phyloP scores from a whole-genome alignment of 208 protist genomes.

The Trichomonas tenax region DNA sequence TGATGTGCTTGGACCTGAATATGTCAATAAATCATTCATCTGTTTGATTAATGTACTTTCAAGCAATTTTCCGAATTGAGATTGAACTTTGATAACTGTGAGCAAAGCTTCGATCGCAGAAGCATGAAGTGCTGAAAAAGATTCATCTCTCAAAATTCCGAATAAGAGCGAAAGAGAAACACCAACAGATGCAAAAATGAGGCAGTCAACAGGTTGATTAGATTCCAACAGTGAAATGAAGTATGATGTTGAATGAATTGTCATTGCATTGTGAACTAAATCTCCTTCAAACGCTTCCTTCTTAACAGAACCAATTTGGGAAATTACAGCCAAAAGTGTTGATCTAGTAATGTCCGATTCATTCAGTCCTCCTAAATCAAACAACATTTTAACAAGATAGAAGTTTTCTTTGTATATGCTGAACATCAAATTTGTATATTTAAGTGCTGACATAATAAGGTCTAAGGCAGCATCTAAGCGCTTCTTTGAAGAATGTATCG shows the following conservation, averaged over 20 bases:
- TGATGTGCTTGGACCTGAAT: neutral
- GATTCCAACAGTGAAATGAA: neutral
- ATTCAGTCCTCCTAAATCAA: neutral
- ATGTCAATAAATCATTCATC: neutral
- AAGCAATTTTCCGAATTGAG: neutral
- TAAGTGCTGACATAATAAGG: neutral
- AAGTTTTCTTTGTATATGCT: neutral
- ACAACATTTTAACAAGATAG: neutral
- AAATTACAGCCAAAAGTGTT: neutral
- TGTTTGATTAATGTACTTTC: neutral
- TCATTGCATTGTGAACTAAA: neutral
- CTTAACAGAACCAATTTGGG: neutral
- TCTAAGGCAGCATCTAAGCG: neutral
- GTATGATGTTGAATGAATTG: neutral
- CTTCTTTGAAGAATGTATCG: neutral
- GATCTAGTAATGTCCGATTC: neutral
- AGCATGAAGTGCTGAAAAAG: neutral
- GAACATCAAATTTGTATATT: neutral
- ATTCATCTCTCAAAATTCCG: neutral
- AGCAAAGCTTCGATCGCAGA: neutral
- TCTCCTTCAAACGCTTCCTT: neutral
- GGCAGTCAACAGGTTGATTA: neutral
- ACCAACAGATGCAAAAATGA: neutral
- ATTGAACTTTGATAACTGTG: neutral
- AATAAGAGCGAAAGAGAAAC: neutral